Evolutionary conservation across 169 alveolate genomes (phyloP).

Genomic region (Plasmodium malariae): DNA sequence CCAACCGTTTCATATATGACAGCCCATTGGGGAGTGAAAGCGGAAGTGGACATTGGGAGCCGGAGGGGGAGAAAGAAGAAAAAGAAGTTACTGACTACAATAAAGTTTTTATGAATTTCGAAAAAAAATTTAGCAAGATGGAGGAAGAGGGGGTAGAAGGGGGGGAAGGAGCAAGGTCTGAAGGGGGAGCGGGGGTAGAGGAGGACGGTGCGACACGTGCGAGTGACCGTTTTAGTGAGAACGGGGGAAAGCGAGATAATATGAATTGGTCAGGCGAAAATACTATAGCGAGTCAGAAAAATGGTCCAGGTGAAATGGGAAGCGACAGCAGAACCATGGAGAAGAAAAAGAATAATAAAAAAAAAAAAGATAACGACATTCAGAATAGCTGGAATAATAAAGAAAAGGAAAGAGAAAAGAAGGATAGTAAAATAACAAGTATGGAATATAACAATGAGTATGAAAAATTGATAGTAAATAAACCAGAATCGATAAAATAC

Average conservation of each 20-base stretch:
- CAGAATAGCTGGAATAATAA: no score
- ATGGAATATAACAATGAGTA: neutral
- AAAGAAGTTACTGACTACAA: neutral
- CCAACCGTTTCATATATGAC: no score
- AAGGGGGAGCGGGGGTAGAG: no score
- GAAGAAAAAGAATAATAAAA: neutral
- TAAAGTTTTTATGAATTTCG: neutral
- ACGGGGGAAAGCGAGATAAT: no score
- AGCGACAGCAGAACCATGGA: neutral
- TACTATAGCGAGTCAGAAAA: neutral
- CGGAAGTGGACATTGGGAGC: neutral
- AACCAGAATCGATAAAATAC: constrained; percentile 29
- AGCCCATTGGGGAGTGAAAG: neutral
- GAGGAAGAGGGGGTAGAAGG: constrained; percentile 2
- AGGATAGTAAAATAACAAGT: neutral
- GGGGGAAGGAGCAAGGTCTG: no score
- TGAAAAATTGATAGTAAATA: neutral
- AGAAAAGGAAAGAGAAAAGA: neutral
- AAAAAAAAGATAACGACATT: neutral
- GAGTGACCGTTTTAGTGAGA: no score
- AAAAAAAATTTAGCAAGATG: neutral
- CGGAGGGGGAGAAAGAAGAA: neutral
- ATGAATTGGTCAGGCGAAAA: constrained; percentile 6
- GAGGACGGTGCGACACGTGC: no score
- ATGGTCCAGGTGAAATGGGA: neutral